Percentiles rank a stretch among this genome's conserved stretches.
Evolutionary conservation across 257 asterid species (phyloP).

Genomic region (Solanum etuberosum): DNA sequence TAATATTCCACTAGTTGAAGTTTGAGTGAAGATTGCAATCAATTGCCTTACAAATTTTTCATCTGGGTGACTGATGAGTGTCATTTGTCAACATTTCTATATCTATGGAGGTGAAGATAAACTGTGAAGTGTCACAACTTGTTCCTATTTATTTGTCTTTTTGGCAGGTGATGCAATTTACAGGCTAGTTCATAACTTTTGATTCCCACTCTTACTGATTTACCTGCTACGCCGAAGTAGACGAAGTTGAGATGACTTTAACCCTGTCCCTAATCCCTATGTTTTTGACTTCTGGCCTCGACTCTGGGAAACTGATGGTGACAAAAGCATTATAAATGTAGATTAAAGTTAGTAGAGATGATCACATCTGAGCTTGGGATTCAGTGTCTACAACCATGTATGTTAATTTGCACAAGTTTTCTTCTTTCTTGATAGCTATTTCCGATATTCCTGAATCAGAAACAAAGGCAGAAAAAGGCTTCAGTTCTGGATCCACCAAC

Average conservation of each 20-base stretch:
- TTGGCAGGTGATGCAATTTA: neutral
- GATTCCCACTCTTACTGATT: neutral
- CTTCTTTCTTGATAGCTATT: neutral
- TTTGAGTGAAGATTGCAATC: neutral
- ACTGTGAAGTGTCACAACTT: neutral
- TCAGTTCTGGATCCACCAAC: neutral
- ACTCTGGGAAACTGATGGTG: neutral
- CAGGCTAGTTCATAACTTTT: neutral
- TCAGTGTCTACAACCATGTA: neutral
- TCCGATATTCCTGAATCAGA: neutral
- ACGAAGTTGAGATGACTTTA: neutral
- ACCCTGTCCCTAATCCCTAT: neutral
- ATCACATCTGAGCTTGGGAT: neutral
- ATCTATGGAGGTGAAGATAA: neutral
- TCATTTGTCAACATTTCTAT: neutral
- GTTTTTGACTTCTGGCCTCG: neutral
- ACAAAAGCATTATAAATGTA: neutral
- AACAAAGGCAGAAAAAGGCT: neutral
- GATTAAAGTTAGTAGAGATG: neutral
- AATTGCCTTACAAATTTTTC: neutral
- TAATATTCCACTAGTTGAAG: neutral
- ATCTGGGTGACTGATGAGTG: neutral
- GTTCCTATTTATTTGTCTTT: neutral
- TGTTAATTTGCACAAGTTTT: neutral
- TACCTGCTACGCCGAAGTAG: neutral